These are phyloP conservation scores for Talaromyces sp. DNA, from an alignment of 2,329 filamentous ascomycete genomes.

Conservation along the genomic window DNA sequence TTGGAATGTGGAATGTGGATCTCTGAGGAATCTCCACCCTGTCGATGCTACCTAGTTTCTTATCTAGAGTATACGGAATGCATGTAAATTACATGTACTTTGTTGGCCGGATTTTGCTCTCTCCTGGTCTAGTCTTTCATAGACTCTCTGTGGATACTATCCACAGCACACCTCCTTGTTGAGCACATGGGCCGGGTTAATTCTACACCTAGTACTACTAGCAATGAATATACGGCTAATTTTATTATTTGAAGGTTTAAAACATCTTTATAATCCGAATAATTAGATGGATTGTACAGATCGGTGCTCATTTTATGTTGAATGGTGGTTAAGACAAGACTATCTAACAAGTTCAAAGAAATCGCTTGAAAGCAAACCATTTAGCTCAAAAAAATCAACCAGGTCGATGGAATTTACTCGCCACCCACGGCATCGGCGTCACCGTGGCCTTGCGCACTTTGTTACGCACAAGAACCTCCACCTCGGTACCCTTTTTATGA, in stretches of 20 bases:
- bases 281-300: neutral
- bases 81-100: too few species aligned
- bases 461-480: conserved; percentile 71
- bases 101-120: too few species aligned
- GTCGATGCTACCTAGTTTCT: too few species aligned
- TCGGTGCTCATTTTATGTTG: neutral
- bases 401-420: conserved; percentile 63
- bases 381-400: conserved; percentile 5
- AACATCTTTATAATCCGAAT: neutral
- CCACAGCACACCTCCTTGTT: too few species aligned
- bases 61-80: too few species aligned
- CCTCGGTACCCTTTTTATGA: conserved; percentile 78
- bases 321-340: neutral
- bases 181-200: too few species aligned
- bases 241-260: too few species aligned
- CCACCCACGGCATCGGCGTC: conserved; percentile 83
- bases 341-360: neutral
- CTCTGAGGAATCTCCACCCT: neutral
- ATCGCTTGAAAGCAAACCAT: neutral
- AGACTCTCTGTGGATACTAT: too few species aligned
- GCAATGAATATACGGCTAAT: neutral
- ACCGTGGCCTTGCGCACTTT: conserved; percentile 69
- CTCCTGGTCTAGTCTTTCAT: too few species aligned
- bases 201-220: too few species aligned
- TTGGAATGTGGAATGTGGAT: neutral